Conservation (phyloP, 208 protist species). For the Leishmania gerbilli region DNA sequence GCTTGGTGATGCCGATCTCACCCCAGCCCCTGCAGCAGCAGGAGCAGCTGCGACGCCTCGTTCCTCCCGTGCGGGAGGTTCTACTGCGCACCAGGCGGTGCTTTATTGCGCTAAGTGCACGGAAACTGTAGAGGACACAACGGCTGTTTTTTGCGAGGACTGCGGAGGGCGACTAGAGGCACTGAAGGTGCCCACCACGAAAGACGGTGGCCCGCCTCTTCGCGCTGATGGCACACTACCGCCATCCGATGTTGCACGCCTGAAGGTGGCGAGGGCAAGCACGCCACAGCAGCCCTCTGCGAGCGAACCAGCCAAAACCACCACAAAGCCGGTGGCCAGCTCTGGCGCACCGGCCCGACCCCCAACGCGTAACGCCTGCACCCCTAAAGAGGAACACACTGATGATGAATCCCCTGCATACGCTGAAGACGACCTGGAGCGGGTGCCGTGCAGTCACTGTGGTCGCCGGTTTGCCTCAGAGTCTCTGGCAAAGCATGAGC, state of each 20-base stretch:
- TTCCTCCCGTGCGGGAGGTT: neutral
- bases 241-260: slow-evolving; percentile 8
- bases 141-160: slow-evolving; percentile 77
- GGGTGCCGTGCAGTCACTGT: slow-evolving; percentile 72
- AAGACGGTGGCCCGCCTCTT: slow-evolving; percentile 12
- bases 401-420: neutral
- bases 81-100: neutral
- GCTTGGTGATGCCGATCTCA: slow-evolving; percentile 44
- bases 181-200: neutral
- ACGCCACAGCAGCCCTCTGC: neutral
- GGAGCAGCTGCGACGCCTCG: neutral
- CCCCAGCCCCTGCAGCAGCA: neutral
- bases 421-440: slow-evolving; percentile 14
- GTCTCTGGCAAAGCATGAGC: slow-evolving; percentile 66
- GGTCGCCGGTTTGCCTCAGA: slow-evolving; percentile 76
- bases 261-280: neutral
- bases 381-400: neutral
- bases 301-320: too few species aligned
- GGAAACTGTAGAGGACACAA: slow-evolving; percentile 40
- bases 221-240: slow-evolving; percentile 8
- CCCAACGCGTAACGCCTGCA: neutral
- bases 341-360: neutral
- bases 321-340: neutral
- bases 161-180: slow-evolving; percentile 69
- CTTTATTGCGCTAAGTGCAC: slow-evolving; percentile 73